Evolutionary conservation across 2,329 filamentous ascomycete species (phyloP).

Genomic region (Thelonectria blattea): DNA sequence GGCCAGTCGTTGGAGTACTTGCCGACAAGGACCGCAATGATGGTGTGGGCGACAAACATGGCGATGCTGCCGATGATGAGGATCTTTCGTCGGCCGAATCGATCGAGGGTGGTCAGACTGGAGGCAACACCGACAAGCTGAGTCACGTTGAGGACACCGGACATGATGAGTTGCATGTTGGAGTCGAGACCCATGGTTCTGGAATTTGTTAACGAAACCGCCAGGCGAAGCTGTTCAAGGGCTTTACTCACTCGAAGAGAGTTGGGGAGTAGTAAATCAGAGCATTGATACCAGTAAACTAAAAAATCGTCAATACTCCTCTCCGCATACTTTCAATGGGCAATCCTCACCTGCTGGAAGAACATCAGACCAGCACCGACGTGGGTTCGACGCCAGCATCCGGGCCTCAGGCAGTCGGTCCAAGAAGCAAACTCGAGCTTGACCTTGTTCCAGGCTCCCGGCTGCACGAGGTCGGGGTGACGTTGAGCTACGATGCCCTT

Average conservation of each 20-base stretch:
- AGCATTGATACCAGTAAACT: constrained; percentile 45
- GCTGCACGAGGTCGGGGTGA: constrained; percentile 45
- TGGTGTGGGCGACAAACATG: constrained; percentile 38
- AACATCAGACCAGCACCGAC: constrained; percentile 61
- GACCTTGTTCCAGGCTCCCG: constrained; percentile 42
- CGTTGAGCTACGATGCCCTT: constrained; percentile 39
- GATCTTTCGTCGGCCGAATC: constrained; percentile 36
- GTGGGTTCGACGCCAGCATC: constrained; percentile 52
- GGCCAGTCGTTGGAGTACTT: constrained; percentile 35
- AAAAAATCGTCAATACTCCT: background rate
- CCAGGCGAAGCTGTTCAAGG: background rate
- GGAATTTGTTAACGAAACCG: background rate
- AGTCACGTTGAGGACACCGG: constrained; percentile 40
- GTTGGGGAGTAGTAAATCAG: constrained; percentile 64
- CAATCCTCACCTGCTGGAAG: constrained; percentile 57
- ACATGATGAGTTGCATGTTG: constrained; percentile 42
- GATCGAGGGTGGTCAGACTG: constrained; percentile 51
- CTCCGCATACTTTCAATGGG: background rate
- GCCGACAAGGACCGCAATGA: constrained; percentile 38
- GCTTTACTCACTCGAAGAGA: constrained; percentile 53
- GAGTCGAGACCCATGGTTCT: constrained; percentile 54
- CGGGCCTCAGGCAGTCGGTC: constrained; percentile 55
- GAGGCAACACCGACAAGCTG: constrained; percentile 47
- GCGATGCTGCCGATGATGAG: constrained; percentile 35
- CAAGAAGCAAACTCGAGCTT: constrained; percentile 56